Base-by-base conservation (phyloP, 306 rosid species). In the Cucumis melo region DNA sequence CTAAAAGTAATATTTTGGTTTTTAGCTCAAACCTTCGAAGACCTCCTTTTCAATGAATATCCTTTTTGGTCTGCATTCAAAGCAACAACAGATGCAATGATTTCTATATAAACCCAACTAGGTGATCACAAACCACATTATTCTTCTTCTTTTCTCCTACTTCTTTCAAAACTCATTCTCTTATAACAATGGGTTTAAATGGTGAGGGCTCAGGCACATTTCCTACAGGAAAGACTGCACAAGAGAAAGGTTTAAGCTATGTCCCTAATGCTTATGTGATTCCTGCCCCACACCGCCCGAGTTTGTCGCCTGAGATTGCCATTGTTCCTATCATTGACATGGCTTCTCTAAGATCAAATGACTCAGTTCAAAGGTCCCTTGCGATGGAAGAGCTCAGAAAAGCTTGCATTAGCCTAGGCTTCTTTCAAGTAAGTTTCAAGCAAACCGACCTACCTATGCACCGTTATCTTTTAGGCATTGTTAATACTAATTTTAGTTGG, bases 341-440 rank as follows among this genome's bases (percentile, higher is more conserved):
- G 73, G 80, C 67, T 34, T 83, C 77, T 15, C 76, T 86, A 15
- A 80, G 51, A 74, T 61, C 73, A 39, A 10, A 78, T 20, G 83
- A 41, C 50, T 59, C 87, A 24, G 23, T 62, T 24, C 57, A 77
- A 66, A 83, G 84, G 51, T 54, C 76, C 11, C 7, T n/a, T 21
- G 77, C 61, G 32, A 64, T 82, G 20, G 64, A 80, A 75, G 63
- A 79, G 15, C 73, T 87, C 8, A 17, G 80, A 78, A 48, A 74
- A 2, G 84, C 84, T 6, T 87, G 85, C 77, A 84, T 50, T 50
- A 79, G 78, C 10, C 15, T 80, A 9, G 93, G 91, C 65, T 89
- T 87, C 85, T 85, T 89, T 66, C 85, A 87, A 27, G 88, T 82
- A 75, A 75, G 73, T 58, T 77, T 10, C 60, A 65, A 42, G 63